Base-by-base conservation (phyloP, 2,329 filamentous ascomycete genomes). In the Ophiostoma ulmi region DNA sequence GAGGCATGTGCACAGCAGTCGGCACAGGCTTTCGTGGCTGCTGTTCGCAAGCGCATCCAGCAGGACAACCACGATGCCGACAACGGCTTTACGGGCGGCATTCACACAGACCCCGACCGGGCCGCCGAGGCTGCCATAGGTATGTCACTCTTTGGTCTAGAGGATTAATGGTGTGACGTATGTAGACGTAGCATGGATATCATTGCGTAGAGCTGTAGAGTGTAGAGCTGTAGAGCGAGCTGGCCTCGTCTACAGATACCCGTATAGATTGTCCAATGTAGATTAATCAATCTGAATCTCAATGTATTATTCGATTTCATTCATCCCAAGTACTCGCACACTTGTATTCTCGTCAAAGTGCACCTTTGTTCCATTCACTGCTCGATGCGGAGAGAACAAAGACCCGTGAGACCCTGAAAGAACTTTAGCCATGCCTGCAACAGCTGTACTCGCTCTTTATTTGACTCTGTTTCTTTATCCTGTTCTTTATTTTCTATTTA, bases 1-100 rank as follows among this genome's bases (percentile, higher is more conserved):
- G n/a, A 20, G 2, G 65, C 69, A 10, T 44, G 22, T 14, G 8
- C 41, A 1, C n/a, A 67, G 11, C 13, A 41, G 26, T 41, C 48
- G 48, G 48, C 38, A 17, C 31, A 20, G 22, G 66, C 64, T 5
- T 67, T 39, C 20, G 48, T 41, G 0, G 8, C 38, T 5, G 69
- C 69, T 3, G 14, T 70, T 3, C 36, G 69, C 14, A 36, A 41
- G 26, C 69, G 48, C 17, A n/a, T 70, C 22, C 11, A 61, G n/a
- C 44, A 55, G 1, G 48, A 63, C 10, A 70, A 70, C 35, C 13
- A 20, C 4, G 61, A 58, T 13, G 61, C 20, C 41, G 58, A 64
- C 55, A 64, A 7, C 31, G 69, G 41, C 2, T n/a, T 38, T n/a
- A 39, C 61, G 6, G 69, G 44, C 4, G 58, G 58, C 17, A 26